Base-by-base conservation (phyloP, 768 basidiomycete genomes). In the Sistotremastrum niveocremeum region DNA sequence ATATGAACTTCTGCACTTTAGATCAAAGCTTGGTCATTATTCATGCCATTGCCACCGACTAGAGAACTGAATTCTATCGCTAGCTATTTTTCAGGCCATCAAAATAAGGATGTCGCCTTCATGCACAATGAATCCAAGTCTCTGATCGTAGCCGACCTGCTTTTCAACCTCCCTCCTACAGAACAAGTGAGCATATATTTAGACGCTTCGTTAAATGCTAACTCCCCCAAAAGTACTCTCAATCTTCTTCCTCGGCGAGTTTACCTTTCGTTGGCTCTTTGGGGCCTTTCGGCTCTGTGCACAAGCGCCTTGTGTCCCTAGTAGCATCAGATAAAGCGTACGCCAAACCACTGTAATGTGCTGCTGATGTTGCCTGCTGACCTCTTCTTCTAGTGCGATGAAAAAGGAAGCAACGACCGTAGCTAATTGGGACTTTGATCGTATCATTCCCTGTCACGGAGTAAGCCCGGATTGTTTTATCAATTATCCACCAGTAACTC, bases 21-120 rank as follows among this genome's bases (percentile, higher is more conserved):
- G 74, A 70, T 76, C 43, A 68, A 74, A 40, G 66, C 72, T 44
- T 72, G 74, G 74, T 76, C 48, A 44, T 47, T 28, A 6, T 20
- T 41, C 20, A 20, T 20, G 20, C 20, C 20, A 20, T 20, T 20
- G 20, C 20, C n/a, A 7, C n/a, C 4, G 6, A 29, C 48, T 33
- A 39, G 39, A 34, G 20, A 11, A 34, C 38, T n/a, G 4, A 11
- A 28, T n/a, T 7, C 8, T 11, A 8, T 7, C 46, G 12, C 4
- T 29, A 81, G 79, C 53, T 84, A 81, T 55, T 84, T 85, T 57
- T 67, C 78, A 7, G 81, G 81, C 1, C 73, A 76, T 55, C 66
- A 63, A 49, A 86, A 85, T 57, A 82, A 84, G 56, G 89, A 93
- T 45, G 75, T 91, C 9, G 84, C 87, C 0, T 89, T 87, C 62